Evolutionary conservation across 495 filamentous ascomycete species (phyloP), one percentile per base, ranked within the genome.

Genomic region (Hypoxylon crocopeplum): DNA sequence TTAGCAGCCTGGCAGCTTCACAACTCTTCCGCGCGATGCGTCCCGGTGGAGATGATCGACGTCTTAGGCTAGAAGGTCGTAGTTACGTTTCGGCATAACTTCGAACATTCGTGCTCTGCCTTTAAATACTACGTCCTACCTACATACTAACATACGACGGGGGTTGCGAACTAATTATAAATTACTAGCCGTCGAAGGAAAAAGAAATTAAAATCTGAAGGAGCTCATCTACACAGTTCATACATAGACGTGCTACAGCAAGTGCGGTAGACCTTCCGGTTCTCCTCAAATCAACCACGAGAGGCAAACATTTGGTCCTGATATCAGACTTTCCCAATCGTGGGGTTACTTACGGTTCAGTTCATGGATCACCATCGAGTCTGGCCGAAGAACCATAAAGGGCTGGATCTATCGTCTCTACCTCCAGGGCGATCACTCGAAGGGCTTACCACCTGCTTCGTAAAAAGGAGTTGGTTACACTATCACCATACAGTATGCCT

Each of bases 81-180:
- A n/a, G 32, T 3, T 34, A 34, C n/a, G 7, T 5, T 34, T 62
- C 52, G 47, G 52, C 52, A 40, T 45, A 46, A 62, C 50, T 58
- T 52, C 29, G 40, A 46, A 32, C 45, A 20, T 36, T 37, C 13
- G 8, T 32, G 27, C 20, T 27, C 34, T 40, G 7, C 29, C 37
- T 21, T 59, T 16, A 46, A 47, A 59, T 59, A 46, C 46, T 59
- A 59, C 56, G 25, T 40, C 11, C 36, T 42, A 15, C 36, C 20
- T 49, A 15, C 36, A 33, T 39, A 32, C 16, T 10, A 16, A 19
- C 34, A 17, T 2, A 19, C 34, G n/a, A 38, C 34, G 40, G 16
- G 29, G 29, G 29, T 46, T 33, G 32, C 55, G 24, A 58, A 41
- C 46, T 58, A 58, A 50, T 50, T 50, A 50, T 58, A 51, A 62